Base-by-base conservation (phyloP, 2,329 filamentous ascomycete genomes). In the Neonectria ditissima region DNA sequence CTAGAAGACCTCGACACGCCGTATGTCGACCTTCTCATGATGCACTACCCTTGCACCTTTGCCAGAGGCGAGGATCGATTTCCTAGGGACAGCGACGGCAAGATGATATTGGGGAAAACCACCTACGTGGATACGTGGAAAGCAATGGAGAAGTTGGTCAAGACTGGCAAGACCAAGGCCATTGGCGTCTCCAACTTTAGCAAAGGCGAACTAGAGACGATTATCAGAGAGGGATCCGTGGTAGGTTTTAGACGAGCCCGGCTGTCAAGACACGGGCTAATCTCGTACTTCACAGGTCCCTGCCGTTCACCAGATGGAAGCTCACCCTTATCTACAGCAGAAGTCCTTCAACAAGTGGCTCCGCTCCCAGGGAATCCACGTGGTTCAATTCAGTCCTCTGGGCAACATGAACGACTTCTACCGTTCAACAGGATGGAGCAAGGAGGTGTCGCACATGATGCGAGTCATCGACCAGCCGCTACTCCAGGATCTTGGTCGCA, bases 141-240 rank as follows among this genome's bases (percentile, higher is more conserved):
- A n/a, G 58, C 63, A 16, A 59, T 65, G 63, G 63, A 76, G 62
- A 53, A 65, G 8, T 50, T 77, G 1, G 44, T 74, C 13, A 68
- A 69, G 54, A 71, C 65, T 4, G 63, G 59, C 32, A 65, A 65
- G 30, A 50, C 53, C 3, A 65, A 39, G 14, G 63, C 63, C 2
- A 79, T 80, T 50, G 87, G 87, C 45, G 84, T 88, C 16, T 85
- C 83, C 59, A 88, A 88, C 77, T 88, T 86, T 77, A 83, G 80
- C 62, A 82, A 84, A 47, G 71, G 74, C 8, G 80, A 83, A 55
- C 75, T 86, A 14, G 76, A 84, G 69, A 74, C 79, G 57, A 76
- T 86, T 61, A 68, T 82, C 53, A 75, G 37, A 16, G 60, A 69
- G 37, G 43, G 62, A 22, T 65, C 66, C 69, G 73, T 82, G 47